Evolutionary conservation across 495 filamentous ascomycete species (phyloP).

Genomic region (Penicillium cataractarum): DNA sequence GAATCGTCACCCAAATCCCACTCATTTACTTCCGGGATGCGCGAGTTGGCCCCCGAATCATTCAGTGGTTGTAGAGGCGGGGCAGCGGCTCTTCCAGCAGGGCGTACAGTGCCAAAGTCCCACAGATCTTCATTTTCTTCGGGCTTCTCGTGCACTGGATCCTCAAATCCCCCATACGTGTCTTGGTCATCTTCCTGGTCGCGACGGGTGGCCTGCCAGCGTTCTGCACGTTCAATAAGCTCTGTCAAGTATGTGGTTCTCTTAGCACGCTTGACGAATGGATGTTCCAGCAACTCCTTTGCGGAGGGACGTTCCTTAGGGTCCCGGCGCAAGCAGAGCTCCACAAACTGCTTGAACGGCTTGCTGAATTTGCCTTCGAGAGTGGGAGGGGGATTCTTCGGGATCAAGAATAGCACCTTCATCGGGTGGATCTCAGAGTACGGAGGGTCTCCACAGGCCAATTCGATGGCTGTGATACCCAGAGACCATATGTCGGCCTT

Average conservation of each 20-base stretch:
- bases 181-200: constrained; percentile 58
- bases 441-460: constrained; percentile 91
- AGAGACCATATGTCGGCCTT: constrained; percentile 99
- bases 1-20: constrained; percentile 48
- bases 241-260: constrained; percentile 90
- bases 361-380: constrained; percentile 86
- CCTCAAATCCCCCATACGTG: constrained; percentile 53
- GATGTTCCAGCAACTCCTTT: constrained; percentile 84
- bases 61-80: constrained; percentile 65
- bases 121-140: constrained; percentile 68
- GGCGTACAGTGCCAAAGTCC: constrained; percentile 92
- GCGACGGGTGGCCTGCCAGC: constrained; percentile 66
- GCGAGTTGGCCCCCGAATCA: constrained; percentile 70
- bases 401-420: constrained; percentile 97
- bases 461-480: constrained; percentile 94
- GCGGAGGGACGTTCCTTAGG: constrained; percentile 86
- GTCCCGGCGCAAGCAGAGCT: constrained; percentile 82
- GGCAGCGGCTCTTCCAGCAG: constrained; percentile 59
- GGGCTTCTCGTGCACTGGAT: constrained; percentile 33
- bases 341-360: constrained; percentile 93
- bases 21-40: constrained; percentile 49
- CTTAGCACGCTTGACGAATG: constrained; percentile 86
- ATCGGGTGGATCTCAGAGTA: constrained; percentile 98
- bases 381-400: constrained; percentile 86
- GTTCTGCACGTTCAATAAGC: constrained; percentile 84